phyloP scores from a whole-genome alignment of 106 monocot species.

The Posidonia australis region DNA sequence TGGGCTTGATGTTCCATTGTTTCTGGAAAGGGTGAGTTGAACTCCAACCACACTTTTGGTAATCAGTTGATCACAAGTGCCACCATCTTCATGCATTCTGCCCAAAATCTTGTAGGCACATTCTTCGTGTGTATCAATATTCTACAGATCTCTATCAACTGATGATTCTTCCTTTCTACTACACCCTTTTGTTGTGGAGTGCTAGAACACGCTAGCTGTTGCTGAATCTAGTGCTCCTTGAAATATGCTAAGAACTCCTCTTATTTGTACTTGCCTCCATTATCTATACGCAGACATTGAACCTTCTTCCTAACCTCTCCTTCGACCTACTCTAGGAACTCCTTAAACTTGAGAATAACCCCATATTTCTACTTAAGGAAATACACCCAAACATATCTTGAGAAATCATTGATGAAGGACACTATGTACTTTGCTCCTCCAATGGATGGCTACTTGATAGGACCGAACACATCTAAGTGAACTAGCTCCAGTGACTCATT shows the following conservation, averaged over 20 bases:
- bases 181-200: slow-evolving; percentile 7
- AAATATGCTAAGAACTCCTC: slow-evolving; percentile 6
- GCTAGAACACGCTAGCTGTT: background rate
- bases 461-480: slow-evolving; percentile 8
- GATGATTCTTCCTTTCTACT: slow-evolving; percentile 7
- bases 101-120: background rate
- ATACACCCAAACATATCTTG: slow-evolving; percentile 12
- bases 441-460: slow-evolving; percentile 6
- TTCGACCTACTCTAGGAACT: slow-evolving; percentile 5
- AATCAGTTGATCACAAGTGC: background rate
- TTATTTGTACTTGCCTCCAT: slow-evolving; percentile 9
- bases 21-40: slow-evolving; percentile 1
- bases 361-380: slow-evolving; percentile 14
- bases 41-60: background rate
- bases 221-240: background rate
- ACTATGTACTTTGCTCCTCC: slow-evolving; percentile 12
- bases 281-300: background rate
- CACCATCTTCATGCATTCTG: background rate
- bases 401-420: slow-evolving; percentile 16
- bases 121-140: slow-evolving; percentile 1
- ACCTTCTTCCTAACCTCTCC: background rate
- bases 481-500: slow-evolving; percentile 12
- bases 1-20: slow-evolving; percentile 3
- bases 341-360: slow-evolving; percentile 12
- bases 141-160: slow-evolving; percentile 7